Conservation (phyloP, 306 rosid genomes). For the Coriaria nepalensis region DNA sequence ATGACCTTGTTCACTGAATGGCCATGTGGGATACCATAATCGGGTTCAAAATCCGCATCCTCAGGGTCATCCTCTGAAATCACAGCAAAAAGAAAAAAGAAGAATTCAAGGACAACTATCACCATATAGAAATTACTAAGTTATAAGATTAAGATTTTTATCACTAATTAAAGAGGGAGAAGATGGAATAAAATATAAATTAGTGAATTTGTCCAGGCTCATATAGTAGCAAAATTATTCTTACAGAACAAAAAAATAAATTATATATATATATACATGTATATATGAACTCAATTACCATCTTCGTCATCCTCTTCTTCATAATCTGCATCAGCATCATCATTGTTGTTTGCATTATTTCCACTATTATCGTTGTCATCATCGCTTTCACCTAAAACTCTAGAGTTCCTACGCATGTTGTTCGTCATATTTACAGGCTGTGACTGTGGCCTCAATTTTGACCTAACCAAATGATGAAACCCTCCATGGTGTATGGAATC, state of each 20-base stretch:
- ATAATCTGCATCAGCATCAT: constrained; percentile 70
- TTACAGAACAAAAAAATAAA: too few relatives aligned
- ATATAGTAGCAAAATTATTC: too few relatives aligned
- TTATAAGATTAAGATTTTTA: neutral
- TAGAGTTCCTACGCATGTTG: constrained; percentile 36
- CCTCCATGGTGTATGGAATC: constrained; percentile 49
- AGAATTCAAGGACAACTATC: constrained; percentile 8
- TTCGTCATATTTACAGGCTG: constrained; percentile 24
- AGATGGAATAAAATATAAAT: constrained; percentile 5
- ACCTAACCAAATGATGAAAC: constrained; percentile 31
- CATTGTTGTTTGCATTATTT: constrained; percentile 27
- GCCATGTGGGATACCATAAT: constrained; percentile 30
- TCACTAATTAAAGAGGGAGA: constrained; percentile 4
- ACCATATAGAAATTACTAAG: neutral
- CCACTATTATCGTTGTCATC: constrained; percentile 26
- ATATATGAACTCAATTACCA: constrained; percentile 26
- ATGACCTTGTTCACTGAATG: constrained; percentile 65
- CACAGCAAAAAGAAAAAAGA: constrained; percentile 1
- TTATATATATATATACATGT: too few relatives aligned
- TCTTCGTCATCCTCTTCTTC: constrained; percentile 86
- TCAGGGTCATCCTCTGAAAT: constrained; percentile 88
- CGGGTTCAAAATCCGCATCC: constrained; percentile 91
- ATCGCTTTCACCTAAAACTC: constrained; percentile 29
- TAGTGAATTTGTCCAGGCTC: too few relatives aligned
- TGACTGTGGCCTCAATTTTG: constrained; percentile 46